phyloP scores from a whole-genome alignment of 1,139 yeast species.

The Arxiozyma telluris region DNA sequence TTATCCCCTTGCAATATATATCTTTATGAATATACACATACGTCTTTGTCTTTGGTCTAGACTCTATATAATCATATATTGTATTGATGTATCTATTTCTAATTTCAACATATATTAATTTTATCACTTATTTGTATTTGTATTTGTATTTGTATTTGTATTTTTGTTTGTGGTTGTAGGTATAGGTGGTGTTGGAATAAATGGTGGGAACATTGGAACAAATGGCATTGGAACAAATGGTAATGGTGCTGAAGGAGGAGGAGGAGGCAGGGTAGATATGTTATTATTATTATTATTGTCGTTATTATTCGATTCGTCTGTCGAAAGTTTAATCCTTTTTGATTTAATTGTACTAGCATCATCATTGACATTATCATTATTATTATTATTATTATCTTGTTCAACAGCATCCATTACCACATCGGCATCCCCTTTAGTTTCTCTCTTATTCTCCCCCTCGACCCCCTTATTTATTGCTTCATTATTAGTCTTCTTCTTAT shows the following conservation, averaged over 20 bases:
- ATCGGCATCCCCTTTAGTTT: neutral
- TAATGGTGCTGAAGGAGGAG: constrained; percentile 5
- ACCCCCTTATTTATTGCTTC: neutral
- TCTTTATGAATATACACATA: too few relatives aligned
- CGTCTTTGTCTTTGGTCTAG: too few relatives aligned
- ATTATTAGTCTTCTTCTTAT: neutral
- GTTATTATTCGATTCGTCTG: neutral
- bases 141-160: neutral
- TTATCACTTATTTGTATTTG: neutral
- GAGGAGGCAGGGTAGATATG: neutral
- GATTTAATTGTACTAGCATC: neutral
- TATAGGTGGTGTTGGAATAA: neutral
- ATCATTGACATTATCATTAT: neutral
- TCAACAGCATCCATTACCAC: neutral
- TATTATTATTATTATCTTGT: neutral
- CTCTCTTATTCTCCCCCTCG: too few relatives aligned
- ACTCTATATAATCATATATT: too few relatives aligned
- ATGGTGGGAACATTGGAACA: constrained; percentile 10
- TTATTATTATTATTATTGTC: neutral
- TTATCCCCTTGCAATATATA: too few relatives aligned
- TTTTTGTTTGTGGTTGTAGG: neutral
- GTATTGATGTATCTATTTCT: too few relatives aligned
- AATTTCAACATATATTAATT: neutral
- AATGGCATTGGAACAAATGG: constrained; percentile 22
- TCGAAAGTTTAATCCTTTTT: neutral